Conservation (phyloP, 345 rosid genomes). For the Acer campestre region DNA sequence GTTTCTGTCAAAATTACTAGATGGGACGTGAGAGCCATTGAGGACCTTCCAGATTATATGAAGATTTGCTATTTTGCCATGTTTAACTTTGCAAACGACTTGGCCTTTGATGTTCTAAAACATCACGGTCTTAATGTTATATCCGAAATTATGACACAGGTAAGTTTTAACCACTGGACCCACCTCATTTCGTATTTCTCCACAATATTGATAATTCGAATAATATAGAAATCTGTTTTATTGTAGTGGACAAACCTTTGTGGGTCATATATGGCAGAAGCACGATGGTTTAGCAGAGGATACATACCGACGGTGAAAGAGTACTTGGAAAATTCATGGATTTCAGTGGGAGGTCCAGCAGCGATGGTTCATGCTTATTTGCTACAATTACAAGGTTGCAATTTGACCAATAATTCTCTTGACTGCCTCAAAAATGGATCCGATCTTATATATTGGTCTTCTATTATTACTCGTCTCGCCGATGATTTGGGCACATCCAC, state of each 20-base stretch:
- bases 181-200: no score
- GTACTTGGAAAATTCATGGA: constrained; percentile 14
- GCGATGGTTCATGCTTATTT: constrained; percentile 5
- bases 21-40: neutral
- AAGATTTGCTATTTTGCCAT: constrained; percentile 8
- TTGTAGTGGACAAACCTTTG: constrained; percentile 17
- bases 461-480: neutral
- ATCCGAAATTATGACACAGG: neutral
- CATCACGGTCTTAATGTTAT: neutral
- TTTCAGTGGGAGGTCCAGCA: constrained; percentile 10
- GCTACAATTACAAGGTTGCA: neutral
- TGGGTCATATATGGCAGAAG: constrained; percentile 10
- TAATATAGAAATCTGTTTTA: no score
- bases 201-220: no score
- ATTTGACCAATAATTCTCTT: neutral
- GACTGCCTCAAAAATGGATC: neutral
- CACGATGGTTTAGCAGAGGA: neutral
- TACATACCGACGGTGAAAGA: neutral
- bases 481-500: constrained; percentile 11
- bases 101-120: neutral
- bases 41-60: constrained; percentile 9
- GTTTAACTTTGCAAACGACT: constrained; percentile 2
- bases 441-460: constrained; percentile 5
- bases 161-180: neutral
- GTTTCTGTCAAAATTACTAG: neutral